Conservation (phyloP, 2,329 filamentous ascomycete species). For the Penicillium glabrum region DNA sequence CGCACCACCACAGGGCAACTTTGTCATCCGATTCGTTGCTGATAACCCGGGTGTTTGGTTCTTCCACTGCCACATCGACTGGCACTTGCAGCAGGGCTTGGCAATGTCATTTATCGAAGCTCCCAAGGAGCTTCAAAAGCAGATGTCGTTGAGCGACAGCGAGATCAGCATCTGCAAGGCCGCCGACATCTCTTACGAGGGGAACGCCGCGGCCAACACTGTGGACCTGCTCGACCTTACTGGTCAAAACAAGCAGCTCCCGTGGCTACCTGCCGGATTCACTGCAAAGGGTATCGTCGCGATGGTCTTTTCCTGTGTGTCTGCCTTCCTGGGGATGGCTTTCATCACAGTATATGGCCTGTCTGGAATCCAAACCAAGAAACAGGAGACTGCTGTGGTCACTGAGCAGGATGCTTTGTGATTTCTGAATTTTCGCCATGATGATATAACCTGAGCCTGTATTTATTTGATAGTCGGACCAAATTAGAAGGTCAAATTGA, state of each 20-base stretch:
- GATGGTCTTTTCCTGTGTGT: slow-evolving; percentile 68
- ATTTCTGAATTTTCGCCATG: no score
- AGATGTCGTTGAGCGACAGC: slow-evolving; percentile 23
- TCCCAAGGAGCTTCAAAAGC: not conserved
- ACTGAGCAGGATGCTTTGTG: no score
- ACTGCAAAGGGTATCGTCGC: slow-evolving; percentile 66
- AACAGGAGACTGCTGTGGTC: not conserved
- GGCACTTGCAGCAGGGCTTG: slow-evolving; percentile 25
- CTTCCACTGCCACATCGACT: slow-evolving; percentile 27
- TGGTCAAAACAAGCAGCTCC: slow-evolving; percentile 59
- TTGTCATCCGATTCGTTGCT: slow-evolving; percentile 18
- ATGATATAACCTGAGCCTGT: no score
- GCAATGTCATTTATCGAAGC: slow-evolving; percentile 10
- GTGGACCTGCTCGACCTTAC: slow-evolving; percentile 61
- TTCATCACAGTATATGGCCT: slow-evolving; percentile 65
- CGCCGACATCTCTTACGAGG: slow-evolving; percentile 42
- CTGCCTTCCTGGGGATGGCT: slow-evolving; percentile 66
- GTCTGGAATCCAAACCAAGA: slow-evolving; percentile 7
- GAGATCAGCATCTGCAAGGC: slow-evolving; percentile 63
- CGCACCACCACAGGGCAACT: slow-evolving; percentile 17
- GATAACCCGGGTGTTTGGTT: slow-evolving; percentile 28
- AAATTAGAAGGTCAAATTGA: no score
- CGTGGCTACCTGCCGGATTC: slow-evolving; percentile 65
- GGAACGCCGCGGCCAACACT: slow-evolving; percentile 76
- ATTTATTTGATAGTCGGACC: no score